Percentiles rank a stretch among this genome's conserved stretches.
Evolutionary conservation across 441 rosid species (phyloP).

Genomic region (Gossypium schwendimanii): DNA sequence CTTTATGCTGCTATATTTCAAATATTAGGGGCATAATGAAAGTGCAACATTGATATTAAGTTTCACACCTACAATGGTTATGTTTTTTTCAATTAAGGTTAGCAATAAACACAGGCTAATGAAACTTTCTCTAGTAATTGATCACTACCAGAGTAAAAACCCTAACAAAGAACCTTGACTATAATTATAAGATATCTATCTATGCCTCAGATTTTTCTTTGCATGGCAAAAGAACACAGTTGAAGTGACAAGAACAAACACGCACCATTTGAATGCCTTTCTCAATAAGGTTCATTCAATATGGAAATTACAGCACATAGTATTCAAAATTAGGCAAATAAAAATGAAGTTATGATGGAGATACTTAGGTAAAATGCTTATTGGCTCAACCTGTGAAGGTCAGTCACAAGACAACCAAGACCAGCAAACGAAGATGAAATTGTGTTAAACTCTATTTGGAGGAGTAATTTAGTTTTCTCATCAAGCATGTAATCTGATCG

Average conservation of each 20-base stretch:
- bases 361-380: background rate
- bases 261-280: background rate
- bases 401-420: slow-evolving; percentile 64
- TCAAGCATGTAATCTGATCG: slow-evolving; percentile 99
- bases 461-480: slow-evolving; percentile 82
- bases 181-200: background rate
- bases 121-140: slow-evolving; percentile 1
- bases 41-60: background rate
- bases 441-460: slow-evolving; percentile 92
- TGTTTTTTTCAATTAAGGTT: background rate
- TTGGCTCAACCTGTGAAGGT: slow-evolving; percentile 75
- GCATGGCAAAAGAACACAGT: background rate
- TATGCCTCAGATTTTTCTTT: background rate
- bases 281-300: background rate
- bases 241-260: background rate
- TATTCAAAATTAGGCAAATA: background rate
- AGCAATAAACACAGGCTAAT: background rate
- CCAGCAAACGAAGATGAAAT: slow-evolving; percentile 81
- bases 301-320: background rate
- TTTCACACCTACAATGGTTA: background rate
- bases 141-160: background rate
- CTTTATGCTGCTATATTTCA: background rate
- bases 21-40: background rate
- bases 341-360: background rate
- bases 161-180: background rate